Conservation (phyloP, 192 early-diverging fungal species). For the Coemansia sp. region DNA sequence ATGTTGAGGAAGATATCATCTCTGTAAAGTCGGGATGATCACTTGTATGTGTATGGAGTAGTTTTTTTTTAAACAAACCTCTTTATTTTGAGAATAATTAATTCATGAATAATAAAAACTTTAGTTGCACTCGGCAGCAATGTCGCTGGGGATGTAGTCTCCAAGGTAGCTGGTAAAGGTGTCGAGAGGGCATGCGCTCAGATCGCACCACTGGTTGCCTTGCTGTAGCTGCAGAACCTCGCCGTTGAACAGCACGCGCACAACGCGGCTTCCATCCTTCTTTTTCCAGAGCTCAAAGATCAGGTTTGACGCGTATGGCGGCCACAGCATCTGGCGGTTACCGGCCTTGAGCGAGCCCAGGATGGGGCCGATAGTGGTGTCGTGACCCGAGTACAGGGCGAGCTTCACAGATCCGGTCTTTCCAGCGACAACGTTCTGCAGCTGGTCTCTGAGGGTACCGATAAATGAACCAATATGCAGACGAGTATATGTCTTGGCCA, state of each 20-base stretch:
- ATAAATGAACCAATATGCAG: constrained; percentile 55
- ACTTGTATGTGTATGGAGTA: background rate
- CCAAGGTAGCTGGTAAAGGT: constrained; percentile 36
- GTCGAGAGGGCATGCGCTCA: constrained; percentile 45
- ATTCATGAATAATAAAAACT: too few relatives aligned
- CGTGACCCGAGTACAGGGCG: constrained; percentile 59
- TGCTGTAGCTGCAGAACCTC: constrained; percentile 36
- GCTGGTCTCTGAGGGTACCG: constrained; percentile 42
- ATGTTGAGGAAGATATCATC: background rate
- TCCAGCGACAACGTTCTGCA: constrained; percentile 26
- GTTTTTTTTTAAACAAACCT: too few relatives aligned
- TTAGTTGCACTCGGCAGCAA: constrained; percentile 28
- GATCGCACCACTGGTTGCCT: constrained; percentile 43
- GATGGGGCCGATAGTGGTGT: constrained; percentile 54
- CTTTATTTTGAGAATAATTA: too few relatives aligned
- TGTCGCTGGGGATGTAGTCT: constrained; percentile 34
- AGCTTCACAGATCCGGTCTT: constrained; percentile 40
- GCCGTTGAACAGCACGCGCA: constrained; percentile 62
- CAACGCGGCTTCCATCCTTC: constrained; percentile 37
- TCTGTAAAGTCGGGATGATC: background rate
- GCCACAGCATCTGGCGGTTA: constrained; percentile 52
- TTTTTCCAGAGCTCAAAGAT: constrained; percentile 60
- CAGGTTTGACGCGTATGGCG: constrained; percentile 58
- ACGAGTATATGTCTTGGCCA: constrained; percentile 27
- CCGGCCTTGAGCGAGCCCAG: constrained; percentile 39